Base-by-base conservation (phyloP, 495 filamentous ascomycete genomes). In the Aspergillus ostianus region DNA sequence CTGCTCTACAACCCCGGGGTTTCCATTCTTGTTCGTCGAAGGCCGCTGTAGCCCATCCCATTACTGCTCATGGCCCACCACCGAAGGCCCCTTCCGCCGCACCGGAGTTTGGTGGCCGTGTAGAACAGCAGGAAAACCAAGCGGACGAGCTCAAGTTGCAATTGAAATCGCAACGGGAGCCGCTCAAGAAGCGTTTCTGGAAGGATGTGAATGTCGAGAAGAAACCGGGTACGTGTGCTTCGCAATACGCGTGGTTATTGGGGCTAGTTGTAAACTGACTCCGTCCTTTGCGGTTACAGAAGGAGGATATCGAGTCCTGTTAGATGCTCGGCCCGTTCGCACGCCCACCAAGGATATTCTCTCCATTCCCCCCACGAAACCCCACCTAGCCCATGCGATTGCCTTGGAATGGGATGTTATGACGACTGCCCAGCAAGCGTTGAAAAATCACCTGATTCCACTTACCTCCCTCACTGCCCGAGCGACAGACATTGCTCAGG, bases 321-420 rank as follows among this genome's bases (percentile, higher is more conserved):
- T 98, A 54, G 94, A 98, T 75, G 75, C 77, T 36, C 84, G 91
- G 21, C 85, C 93, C 15, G 84, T 98, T 53, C 87, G 92, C 62
- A 86, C 82, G 18, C 93, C 92, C 0, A 78, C 78, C 0, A 93
- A 90, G 81, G 71, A 81, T 17, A 77, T 89, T 55, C 82, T 98
- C 62, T 80, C 81, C 3, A 66, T 98, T 30, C 93, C 94, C 0
- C 66, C 73, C 0, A 79, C 79, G 52, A 97, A 97, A 69, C 85
- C 87, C 13, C 83, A 91, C 57, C 87, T 98, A 15, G 94, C 95
- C n/a, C 78, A 84, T 26, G 88, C 90, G 27, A 84, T 98, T 51
- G 94, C 93, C 0, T 70, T 94, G 10, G 94, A 98, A 76, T 98
- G 94, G 94, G 91, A 96, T 68, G 81, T 87, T 45, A 84, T 98